Percentiles rank a stretch among this genome's conserved stretches.
These are phyloP conservation scores for Trichophyton verrucosum DNA, from an alignment of 2,329 filamentous ascomycete species.

Conservation along the genomic window DNA sequence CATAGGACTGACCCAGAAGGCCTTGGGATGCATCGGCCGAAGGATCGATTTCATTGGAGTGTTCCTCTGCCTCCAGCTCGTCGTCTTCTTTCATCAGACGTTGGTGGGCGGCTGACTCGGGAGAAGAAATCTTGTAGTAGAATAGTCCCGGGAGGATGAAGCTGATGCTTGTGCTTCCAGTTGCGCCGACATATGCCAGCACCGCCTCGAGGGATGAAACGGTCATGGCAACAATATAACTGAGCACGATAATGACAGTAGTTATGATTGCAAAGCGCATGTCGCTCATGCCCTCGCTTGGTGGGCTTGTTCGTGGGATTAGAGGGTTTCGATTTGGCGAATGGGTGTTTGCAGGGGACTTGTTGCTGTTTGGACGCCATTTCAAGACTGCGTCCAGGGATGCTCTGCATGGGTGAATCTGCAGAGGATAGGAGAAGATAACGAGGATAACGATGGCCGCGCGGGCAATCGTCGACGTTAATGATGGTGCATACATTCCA, in stretches of 20 bases:
- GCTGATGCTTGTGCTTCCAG: slow-evolving; percentile 86
- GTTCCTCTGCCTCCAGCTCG: slow-evolving; percentile 41
- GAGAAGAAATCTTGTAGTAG: slow-evolving; percentile 95
- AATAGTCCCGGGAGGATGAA: slow-evolving; percentile 95
- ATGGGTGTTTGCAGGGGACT: slow-evolving; percentile 26
- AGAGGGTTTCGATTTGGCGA: slow-evolving; percentile 35
- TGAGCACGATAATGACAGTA: slow-evolving; percentile 68
- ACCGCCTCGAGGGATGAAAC: slow-evolving; percentile 83
- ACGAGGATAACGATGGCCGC: slow-evolving; percentile 92
- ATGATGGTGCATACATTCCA: slow-evolving; percentile 68
- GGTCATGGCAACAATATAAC: slow-evolving; percentile 80
- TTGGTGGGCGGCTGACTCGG: slow-evolving; percentile 76
- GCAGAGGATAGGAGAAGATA: slow-evolving; percentile 89
- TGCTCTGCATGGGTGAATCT: slow-evolving; percentile 92
- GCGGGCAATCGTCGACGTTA: slow-evolving; percentile 81
- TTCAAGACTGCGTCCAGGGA: slow-evolving; percentile 86
- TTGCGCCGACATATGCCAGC: slow-evolving; percentile 87
- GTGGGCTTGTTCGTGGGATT: slow-evolving; percentile 17
- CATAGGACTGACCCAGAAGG: slow-evolving; percentile 28
- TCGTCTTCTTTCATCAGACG: slow-evolving; percentile 83
- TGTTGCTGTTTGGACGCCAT: slow-evolving; percentile 55
- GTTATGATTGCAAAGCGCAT: slow-evolving; percentile 81
- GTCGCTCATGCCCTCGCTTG: slow-evolving; percentile 57
- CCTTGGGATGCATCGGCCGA: slow-evolving; percentile 12
- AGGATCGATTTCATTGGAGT: slow-evolving; percentile 18